Percentiles rank a stretch among this genome's conserved stretches.
phyloP scores from a whole-genome alignment of 768 basidiomycete species.

The Cystofilobasidium macerans region DNA sequence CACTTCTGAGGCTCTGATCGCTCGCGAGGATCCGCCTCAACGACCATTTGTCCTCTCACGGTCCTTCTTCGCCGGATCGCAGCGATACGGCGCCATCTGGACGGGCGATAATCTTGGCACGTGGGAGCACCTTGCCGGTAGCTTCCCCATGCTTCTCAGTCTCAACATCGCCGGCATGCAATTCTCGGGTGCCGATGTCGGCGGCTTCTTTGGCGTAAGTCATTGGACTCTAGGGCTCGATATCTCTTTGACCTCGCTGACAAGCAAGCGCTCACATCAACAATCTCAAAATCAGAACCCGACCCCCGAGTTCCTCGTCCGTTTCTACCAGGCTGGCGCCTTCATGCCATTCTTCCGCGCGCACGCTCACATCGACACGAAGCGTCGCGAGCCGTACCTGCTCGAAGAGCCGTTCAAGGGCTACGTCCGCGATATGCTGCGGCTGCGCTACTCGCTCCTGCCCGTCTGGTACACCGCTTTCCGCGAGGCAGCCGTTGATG shows the following conservation, averaged over 20 bases:
- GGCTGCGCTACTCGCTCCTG: conserved; percentile 72
- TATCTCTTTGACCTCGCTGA: not conserved
- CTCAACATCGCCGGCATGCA: conserved; percentile 82
- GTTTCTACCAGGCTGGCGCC: conserved; percentile 93
- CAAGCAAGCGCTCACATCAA: not conserved
- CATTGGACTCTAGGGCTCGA: not conserved
- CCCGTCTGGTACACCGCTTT: conserved; percentile 98
- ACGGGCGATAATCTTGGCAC: conserved; percentile 95
- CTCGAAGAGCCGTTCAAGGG: conserved; percentile 79
- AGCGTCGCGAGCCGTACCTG: conserved; percentile 90
- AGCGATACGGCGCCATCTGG: conserved; percentile 95
- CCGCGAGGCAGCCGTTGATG: conserved; percentile 69
- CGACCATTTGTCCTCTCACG: conserved; percentile 94
- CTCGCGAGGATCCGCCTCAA: conserved; percentile 60
- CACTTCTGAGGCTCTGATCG: conserved; percentile 66
- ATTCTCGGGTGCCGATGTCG: conserved; percentile 90
- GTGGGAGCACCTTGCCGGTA: conserved; percentile 94
- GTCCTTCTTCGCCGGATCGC: conserved; percentile 88
- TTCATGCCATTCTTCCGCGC: conserved; percentile 98
- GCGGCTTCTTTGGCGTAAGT: conserved; percentile 81
- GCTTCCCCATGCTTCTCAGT: conserved; percentile 83
- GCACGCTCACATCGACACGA: conserved; percentile 95
- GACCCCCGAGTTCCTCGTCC: conserved; percentile 79
- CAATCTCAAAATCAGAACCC: conserved; percentile 49
- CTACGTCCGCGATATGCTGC: conserved; percentile 64